Evolutionary conservation across 2,329 filamentous ascomycete genomes (phyloP).

Genomic region (Clarireedia hainanense): DNA sequence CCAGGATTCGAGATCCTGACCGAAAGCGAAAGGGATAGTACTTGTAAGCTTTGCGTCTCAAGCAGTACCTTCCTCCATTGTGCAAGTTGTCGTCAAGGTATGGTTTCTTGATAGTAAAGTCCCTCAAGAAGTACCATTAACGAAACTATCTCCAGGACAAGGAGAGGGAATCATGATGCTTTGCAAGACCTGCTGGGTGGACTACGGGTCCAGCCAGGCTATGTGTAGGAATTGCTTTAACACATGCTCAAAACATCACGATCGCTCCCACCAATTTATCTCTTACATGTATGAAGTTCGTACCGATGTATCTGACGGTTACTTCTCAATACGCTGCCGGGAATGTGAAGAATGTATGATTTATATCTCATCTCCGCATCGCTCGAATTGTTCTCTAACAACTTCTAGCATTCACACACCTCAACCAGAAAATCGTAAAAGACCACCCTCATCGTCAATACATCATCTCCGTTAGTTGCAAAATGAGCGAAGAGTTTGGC

Average conservation of each 20-base stretch:
- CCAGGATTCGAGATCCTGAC: background rate
- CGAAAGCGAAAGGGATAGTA: background rate
- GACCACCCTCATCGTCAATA: background rate
- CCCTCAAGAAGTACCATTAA: background rate
- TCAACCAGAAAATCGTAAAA: background rate
- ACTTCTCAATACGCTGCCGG: background rate
- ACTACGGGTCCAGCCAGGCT: background rate
- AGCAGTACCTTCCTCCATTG: background rate
- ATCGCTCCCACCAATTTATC: background rate
- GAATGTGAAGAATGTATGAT: background rate
- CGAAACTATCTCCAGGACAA: background rate
- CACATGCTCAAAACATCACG: background rate
- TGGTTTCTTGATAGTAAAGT: background rate
- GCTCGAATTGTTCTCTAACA: background rate
- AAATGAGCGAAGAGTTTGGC: background rate
- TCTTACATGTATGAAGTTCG: too few relatives aligned
- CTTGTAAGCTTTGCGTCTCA: background rate
- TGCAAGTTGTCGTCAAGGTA: background rate
- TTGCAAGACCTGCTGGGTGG: background rate
- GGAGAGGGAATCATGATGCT: background rate
- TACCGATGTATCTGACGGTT: background rate
- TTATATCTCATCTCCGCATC: too few relatives aligned
- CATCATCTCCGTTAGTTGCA: background rate
- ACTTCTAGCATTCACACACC: background rate
- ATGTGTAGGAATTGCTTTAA: background rate